Conservation (phyloP, 441 rosid genomes). For the Pelargonium exstipulatum region DNA sequence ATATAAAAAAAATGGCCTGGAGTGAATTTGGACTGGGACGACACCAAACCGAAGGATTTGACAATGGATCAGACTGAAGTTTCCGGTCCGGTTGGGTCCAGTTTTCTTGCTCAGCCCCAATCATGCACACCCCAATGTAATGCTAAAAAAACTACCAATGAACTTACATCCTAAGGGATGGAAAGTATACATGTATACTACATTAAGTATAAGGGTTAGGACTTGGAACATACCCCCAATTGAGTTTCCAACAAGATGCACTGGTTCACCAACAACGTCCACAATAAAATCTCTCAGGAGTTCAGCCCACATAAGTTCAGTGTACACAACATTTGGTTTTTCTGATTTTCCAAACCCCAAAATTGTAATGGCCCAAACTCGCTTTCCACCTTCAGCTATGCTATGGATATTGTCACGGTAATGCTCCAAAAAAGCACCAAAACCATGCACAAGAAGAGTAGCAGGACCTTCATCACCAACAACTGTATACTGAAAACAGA, state of each 20-base stretch:
- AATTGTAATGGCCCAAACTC: conserved; percentile 71
- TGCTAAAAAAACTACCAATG: not conserved
- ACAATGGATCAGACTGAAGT: too few species aligned
- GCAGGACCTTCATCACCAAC: conserved; percentile 68
- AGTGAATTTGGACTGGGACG: too few species aligned
- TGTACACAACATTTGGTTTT: conserved; percentile 74
- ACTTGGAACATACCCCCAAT: conserved; percentile 58
- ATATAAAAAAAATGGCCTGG: too few species aligned
- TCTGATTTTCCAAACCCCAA: conserved; percentile 93
- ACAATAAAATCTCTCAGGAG: conserved; percentile 70
- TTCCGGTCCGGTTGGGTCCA: too few species aligned
- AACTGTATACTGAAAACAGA: conserved; percentile 55
- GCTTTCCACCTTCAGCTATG: conserved; percentile 48
- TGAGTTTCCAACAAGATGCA: conserved; percentile 83
- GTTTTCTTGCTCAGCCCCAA: too few species aligned
- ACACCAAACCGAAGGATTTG: too few species aligned
- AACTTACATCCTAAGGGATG: not conserved
- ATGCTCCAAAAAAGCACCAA: conserved; percentile 90
- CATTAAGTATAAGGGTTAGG: conserved; percentile 2
- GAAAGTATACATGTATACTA: too few species aligned
- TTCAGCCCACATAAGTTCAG: conserved; percentile 85
- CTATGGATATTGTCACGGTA: conserved; percentile 59
- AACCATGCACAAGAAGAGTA: conserved; percentile 81
- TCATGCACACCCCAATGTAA: too few species aligned
- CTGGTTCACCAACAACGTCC: conserved; percentile 76